Evolutionary conservation across 2,329 filamentous ascomycete genomes (phyloP), one percentile per base, ranked within the genome.

Genomic region (Mariannaea elegans): DNA sequence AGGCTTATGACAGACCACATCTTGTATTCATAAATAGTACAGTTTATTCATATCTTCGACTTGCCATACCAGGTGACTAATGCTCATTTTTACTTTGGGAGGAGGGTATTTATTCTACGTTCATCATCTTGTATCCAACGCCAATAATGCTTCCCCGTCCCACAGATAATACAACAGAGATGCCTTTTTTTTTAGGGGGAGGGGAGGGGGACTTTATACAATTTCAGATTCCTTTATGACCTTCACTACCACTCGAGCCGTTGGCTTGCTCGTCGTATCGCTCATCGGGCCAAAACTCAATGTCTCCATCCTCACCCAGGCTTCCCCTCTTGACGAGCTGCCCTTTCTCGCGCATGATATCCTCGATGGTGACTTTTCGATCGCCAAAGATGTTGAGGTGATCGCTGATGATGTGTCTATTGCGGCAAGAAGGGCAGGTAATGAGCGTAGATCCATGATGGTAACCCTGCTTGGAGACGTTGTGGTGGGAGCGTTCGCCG

Each of bases 401-500:
- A 76, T 99, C 95, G 72, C 88, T 90, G 70, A 99, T 98, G 66
- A 99, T 80, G 79, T 99, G 95, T 21, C 93, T 86, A 73, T 92
- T 94, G 71, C 89, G 88, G 78, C 95, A 99, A 3, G 82, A 81
- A 0, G 95, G 94, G 74, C 95, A 99, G 31, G 90, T 90, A 65
- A 98, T 94, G 57, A 99, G 82, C 4, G 95, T 90, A 1, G 93
- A 94, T 32, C 95, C 95, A 64, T 89, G 84, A 77, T 98, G 94
- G 75, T 99, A 99, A 29, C 93, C 95, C 73, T 98, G 95, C 77
- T 98, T 97, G 27, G 92, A 93, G 69, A 99, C 83, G 49, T 85
- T 85, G 78, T 99, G 96, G 12, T 88, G 84, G n/a, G 92, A 96
- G 58, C 94, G 90, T 32, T 85, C 80, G 44, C 84, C 81, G 79